Conservation (phyloP, 352 stramenopile genomes). For the Phytophthora syringae region DNA sequence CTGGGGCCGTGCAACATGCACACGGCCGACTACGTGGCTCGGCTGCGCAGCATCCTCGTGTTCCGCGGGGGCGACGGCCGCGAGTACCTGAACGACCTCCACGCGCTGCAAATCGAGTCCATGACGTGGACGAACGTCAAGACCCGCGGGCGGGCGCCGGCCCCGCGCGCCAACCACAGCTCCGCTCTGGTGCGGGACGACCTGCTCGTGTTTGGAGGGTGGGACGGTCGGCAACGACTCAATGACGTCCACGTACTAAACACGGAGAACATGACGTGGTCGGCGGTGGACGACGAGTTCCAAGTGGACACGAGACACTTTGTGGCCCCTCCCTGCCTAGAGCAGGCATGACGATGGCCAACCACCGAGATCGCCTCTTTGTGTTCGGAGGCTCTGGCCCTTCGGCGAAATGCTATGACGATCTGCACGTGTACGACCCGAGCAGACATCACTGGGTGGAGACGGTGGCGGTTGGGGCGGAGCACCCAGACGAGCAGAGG, state of each 20-base stretch:
- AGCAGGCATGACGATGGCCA: conserved; percentile 96
- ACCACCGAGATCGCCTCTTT: conserved; percentile 90
- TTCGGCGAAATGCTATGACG: conserved; percentile 95
- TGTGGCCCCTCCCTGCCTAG: conserved; percentile 88
- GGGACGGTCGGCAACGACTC: conserved; percentile 92
- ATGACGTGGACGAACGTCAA: conserved; percentile 88
- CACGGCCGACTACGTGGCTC: conserved; percentile 93
- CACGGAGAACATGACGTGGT: conserved; percentile 91
- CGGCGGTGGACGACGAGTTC: conserved; percentile 50
- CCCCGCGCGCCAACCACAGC: conserved; percentile 94
- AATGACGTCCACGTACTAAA: conserved; percentile 98
- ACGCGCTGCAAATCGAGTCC: conserved; percentile 91
- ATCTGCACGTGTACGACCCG: conserved; percentile 94
- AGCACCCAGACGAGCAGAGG: conserved; percentile 29
- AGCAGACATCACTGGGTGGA: conserved; percentile 63
- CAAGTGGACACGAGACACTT: conserved; percentile 33
- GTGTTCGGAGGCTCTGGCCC: conserved; percentile 95
- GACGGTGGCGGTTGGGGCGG: conserved; percentile 36
- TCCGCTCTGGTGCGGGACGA: conserved; percentile 85
- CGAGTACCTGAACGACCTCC: conserved; percentile 97
- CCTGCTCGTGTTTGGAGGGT: conserved; percentile 96
- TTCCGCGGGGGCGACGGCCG: conserved; percentile 95
- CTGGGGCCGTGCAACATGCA: conserved; percentile 97
- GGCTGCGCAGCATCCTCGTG: conserved; percentile 89
- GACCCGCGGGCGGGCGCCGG: conserved; percentile 80